Conservation (phyloP, 305 asterid species). For the Fraxinus ornus region DNA sequence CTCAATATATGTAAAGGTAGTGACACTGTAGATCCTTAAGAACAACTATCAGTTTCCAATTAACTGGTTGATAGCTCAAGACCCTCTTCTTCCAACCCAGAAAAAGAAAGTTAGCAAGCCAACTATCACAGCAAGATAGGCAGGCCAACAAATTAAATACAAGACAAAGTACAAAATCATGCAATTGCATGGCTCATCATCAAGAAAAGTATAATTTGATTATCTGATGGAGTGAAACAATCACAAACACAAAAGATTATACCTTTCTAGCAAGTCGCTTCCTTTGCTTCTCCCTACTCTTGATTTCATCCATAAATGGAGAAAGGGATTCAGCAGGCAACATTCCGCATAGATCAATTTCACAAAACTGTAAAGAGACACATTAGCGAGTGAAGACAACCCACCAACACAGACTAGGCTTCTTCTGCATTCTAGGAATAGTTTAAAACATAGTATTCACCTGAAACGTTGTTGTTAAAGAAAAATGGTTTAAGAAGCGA, state of each 20-base stretch:
- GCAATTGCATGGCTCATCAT: conserved; percentile 13
- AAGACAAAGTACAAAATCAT: background rate
- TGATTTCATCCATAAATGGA: conserved; percentile 91
- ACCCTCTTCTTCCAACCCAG: background rate
- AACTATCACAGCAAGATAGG: background rate
- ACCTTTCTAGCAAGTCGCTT: conserved; percentile 82
- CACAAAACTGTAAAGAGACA: conserved; percentile 69
- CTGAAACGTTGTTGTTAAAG: conserved; percentile 92
- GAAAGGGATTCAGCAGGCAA: conserved; percentile 74
- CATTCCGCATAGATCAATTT: conserved; percentile 60
- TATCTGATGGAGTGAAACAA: conserved; percentile 1
- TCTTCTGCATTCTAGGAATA: background rate
- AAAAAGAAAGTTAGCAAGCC: background rate
- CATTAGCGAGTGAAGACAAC: conserved; percentile 16
- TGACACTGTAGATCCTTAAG: conserved; percentile 1
- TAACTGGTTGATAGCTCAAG: conserved; percentile 2
- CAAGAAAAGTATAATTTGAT: background rate
- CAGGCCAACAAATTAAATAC: conserved; percentile 1
- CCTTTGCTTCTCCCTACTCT: conserved; percentile 85
- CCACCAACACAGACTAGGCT: background rate
- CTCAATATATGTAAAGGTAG: background rate
- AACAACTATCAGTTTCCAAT: background rate
- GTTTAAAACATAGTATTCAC: conserved; percentile 32
- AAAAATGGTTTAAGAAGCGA: conserved; percentile 91
- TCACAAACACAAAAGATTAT: conserved; percentile 9